These are phyloP conservation scores for Vaucheria bursata DNA, from an alignment of 352 stramenopile genomes.

Conservation along the genomic window DNA sequence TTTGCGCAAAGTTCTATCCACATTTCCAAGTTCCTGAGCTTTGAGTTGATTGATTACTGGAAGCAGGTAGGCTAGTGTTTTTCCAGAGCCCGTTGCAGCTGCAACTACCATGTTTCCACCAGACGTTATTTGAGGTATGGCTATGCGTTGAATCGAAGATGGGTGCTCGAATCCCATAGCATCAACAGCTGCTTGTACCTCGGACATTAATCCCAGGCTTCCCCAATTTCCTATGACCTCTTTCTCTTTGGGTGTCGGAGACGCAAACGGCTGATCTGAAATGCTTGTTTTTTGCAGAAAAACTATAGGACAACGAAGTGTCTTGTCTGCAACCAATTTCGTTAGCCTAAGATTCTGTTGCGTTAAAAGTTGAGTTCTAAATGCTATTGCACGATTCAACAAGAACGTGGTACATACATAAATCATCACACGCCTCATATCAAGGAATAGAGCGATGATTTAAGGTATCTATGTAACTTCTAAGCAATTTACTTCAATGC, in stretches of 20 bases:
- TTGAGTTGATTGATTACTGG: slow-evolving; percentile 73
- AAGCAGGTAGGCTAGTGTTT: slow-evolving; percentile 80
- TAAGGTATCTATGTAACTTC: too few relatives aligned
- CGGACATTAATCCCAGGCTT: slow-evolving; percentile 4
- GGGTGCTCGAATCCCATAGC: slow-evolving; percentile 61
- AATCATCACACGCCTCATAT: too few relatives aligned
- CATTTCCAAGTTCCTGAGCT: slow-evolving; percentile 20
- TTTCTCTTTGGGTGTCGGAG: not conserved
- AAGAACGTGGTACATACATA: too few relatives aligned
- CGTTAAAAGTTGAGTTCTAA: too few relatives aligned
- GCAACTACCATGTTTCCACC: slow-evolving; percentile 75
- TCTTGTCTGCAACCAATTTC: too few relatives aligned
- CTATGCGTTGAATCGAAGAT: slow-evolving; percentile 74
- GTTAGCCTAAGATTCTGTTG: too few relatives aligned
- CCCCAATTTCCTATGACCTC: not conserved
- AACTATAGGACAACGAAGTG: too few relatives aligned
- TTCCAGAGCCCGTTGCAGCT: slow-evolving; percentile 76
- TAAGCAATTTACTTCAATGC: too few relatives aligned
- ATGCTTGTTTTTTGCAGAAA: not conserved
- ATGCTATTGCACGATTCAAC: too few relatives aligned
- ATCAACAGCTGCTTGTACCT: slow-evolving; percentile 1
- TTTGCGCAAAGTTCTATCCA: not conserved
- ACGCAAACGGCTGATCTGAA: not conserved
- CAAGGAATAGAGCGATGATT: too few relatives aligned
- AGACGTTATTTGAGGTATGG: slow-evolving; percentile 67